Conservation (phyloP, 495 filamentous ascomycete species). For the Clavariopsis aquatica region DNA sequence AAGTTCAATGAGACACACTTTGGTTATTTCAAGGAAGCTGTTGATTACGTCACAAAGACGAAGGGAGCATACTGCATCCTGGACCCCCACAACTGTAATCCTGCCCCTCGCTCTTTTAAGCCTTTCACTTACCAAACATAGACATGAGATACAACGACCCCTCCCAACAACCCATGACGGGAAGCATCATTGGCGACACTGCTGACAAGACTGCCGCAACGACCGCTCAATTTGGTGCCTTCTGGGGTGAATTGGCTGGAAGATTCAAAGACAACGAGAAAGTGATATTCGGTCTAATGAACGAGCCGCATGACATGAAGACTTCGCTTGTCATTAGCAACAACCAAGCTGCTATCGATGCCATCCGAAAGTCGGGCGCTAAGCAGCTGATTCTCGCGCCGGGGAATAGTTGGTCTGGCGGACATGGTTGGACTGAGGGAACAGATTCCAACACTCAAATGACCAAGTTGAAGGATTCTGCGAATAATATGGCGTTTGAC, state of each 20-base stretch:
- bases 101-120: neutral
- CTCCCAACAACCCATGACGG: constrained; percentile 51
- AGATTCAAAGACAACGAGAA: constrained; percentile 54
- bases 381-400: constrained; percentile 53
- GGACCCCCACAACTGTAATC: constrained; percentile 54
- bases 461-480: constrained; percentile 50
- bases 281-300: constrained; percentile 40
- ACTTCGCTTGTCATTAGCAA: constrained; percentile 50
- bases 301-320: constrained; percentile 57
- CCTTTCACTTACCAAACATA: neutral
- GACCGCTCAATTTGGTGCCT: constrained; percentile 47
- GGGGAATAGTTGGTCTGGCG: constrained; percentile 54
- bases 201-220: constrained; percentile 43
- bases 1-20: constrained; percentile 58
- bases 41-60: constrained; percentile 56
- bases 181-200: constrained; percentile 53
- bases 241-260: constrained; percentile 55
- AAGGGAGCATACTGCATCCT: constrained; percentile 52
- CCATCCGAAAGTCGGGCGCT: constrained; percentile 50
- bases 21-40: constrained; percentile 50
- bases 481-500: constrained; percentile 54
- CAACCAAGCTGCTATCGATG: constrained; percentile 55
- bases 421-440: constrained; percentile 51
- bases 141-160: constrained; percentile 55
- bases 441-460: constrained; percentile 41